Percentiles rank a stretch among this genome's conserved stretches.
phyloP scores from a whole-genome alignment of 306 rosid genomes.

The Glycine tomentella region DNA sequence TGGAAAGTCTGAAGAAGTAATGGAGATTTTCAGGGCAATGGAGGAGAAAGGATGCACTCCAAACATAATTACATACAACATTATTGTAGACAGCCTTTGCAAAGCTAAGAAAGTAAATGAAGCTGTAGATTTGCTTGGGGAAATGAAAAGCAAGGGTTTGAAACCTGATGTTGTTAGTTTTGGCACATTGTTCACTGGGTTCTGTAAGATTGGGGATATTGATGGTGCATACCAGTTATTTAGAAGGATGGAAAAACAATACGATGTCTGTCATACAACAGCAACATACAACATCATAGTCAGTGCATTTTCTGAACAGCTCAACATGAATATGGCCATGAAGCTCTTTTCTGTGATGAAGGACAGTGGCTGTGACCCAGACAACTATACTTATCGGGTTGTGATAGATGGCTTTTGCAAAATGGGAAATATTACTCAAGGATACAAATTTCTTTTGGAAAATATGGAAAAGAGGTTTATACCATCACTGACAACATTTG shows the following conservation, averaged over 20 bases:
- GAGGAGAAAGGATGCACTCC: constrained; percentile 73
- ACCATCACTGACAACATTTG: constrained; percentile 76
- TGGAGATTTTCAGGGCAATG: constrained; percentile 74
- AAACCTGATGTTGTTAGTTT: constrained; percentile 73
- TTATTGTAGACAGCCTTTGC: constrained; percentile 82
- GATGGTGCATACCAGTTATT: constrained; percentile 77
- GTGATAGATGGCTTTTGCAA: constrained; percentile 88
- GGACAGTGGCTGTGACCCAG: constrained; percentile 60
- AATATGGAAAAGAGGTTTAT: constrained; percentile 66
- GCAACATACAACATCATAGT: constrained; percentile 76
- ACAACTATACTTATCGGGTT: constrained; percentile 75
- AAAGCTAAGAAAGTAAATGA: constrained; percentile 68
- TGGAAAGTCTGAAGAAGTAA: constrained; percentile 65
- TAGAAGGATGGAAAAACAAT: constrained; percentile 57
- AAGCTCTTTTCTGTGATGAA: constrained; percentile 73
- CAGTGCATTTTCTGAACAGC: constrained; percentile 73
- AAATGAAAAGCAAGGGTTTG: constrained; percentile 68
- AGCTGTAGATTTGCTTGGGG: constrained; percentile 69
- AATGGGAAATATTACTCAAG: constrained; percentile 67
- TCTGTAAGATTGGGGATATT: constrained; percentile 70
- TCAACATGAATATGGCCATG: constrained; percentile 62
- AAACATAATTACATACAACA: constrained; percentile 73
- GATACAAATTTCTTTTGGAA: constrained; percentile 67
- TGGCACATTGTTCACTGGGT: constrained; percentile 75
- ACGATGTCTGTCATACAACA: constrained; percentile 63